Conservation (phyloP, 2,329 filamentous ascomycete genomes). For the Ceratocystis ficicola region DNA sequence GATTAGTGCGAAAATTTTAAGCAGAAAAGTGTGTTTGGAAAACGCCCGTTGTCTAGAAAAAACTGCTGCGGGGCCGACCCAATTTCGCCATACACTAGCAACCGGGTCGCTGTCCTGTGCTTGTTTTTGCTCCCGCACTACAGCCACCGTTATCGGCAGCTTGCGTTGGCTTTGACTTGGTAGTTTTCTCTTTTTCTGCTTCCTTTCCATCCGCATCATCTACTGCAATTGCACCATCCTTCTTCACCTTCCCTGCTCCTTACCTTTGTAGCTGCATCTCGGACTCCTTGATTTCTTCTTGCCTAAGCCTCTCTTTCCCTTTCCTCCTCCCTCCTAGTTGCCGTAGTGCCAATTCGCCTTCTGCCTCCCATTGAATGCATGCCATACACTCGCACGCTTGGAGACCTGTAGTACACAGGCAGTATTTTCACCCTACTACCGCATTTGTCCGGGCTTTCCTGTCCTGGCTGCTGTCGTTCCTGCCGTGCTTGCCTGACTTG, state of each 20-base stretch:
- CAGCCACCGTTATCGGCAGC: slow-evolving; percentile 10
- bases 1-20: not conserved
- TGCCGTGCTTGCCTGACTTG: slow-evolving; percentile 1
- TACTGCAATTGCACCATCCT: slow-evolving; percentile 10
- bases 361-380: no score
- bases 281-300: not conserved
- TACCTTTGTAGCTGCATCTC: not conserved
- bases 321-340: not conserved
- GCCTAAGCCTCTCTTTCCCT: not conserved
- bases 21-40: not conserved
- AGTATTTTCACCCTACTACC: not conserved
- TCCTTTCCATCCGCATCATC: not conserved
- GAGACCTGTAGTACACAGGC: not conserved
- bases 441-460: not conserved
- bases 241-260: not conserved
- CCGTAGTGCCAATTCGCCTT: no score
- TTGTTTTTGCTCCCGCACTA: not conserved
- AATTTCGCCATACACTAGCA: slow-evolving; percentile 4
- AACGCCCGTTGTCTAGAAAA: not conserved
- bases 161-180: not conserved
- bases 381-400: no score
- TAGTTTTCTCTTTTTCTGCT: not conserved
- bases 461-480: slow-evolving; percentile 10
- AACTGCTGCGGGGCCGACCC: not conserved
- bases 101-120: not conserved